Base-by-base conservation (phyloP, 208 protist species). In the Novymonas esmeraldas region DNA sequence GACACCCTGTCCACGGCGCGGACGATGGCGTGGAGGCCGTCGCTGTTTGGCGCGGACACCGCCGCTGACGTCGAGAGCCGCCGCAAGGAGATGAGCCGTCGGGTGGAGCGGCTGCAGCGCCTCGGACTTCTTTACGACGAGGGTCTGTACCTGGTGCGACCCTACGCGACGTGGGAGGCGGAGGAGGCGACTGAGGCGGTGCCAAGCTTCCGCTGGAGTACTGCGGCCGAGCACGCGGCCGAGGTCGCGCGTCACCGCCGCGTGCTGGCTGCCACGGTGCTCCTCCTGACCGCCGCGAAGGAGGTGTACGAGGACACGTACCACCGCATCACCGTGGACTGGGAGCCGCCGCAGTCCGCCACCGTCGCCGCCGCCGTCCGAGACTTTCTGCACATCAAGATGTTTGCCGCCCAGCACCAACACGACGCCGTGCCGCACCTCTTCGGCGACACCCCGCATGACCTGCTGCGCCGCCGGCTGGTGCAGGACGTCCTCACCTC, bases 61-160 rank as follows among this genome's bases (percentile, higher is more conserved):
- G 24, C 26, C 2, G 29, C 33, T 0, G 66, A 33, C 0, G 42
- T 55, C 16, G 33, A 51, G 13, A 39, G 36, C 0, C 11, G 33
- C 41, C 51, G 45, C 9, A 56, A 66, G 44, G 69, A 82, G 63
- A 76, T 81, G 45, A 50, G 26, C 33, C 51, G 58, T 16, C 89
- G 89, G 3, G 74, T 91, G 26, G 89, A 91, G 29, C 63, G 72
- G 38, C 80, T 95, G 39, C 87, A 95, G 64, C 79, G 90, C 9
- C 69, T 87, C 9, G 90, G 90, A 0, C 38, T 95, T 34, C 75
- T 95, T 9, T 95, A 73, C 57, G 90, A 95, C 64, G 90, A 95
- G 55, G 90, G 90, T 11, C 73, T 95, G 22, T 93, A 93, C 56
- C 63, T 95, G 16, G 79, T 66, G 24, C 83, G 60, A 22, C 84